These are phyloP conservation scores for Leptographium lundbergii DNA, from an alignment of 2,329 filamentous ascomycete species.

Conservation along the genomic window DNA sequence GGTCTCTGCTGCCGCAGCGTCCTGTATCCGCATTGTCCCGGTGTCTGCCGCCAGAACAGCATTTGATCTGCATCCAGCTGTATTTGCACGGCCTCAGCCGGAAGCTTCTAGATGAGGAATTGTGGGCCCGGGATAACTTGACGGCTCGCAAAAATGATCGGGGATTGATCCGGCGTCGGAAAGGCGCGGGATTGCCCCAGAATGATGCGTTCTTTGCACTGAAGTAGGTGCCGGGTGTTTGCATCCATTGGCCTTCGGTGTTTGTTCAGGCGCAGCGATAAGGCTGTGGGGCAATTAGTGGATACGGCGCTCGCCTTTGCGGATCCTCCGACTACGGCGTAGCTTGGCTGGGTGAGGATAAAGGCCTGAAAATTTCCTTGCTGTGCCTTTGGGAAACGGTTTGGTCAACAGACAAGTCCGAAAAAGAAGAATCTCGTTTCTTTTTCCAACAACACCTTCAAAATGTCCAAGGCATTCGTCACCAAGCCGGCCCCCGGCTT, in stretches of 20 bases:
- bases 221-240: not conserved
- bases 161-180: not conserved
- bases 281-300: not conserved
- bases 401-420: not conserved
- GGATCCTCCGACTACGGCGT: not conserved
- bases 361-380: not conserved
- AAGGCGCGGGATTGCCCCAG: not conserved
- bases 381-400: not conserved
- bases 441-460: not conserved
- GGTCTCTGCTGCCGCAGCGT: too few relatives aligned
- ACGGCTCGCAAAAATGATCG: not conserved
- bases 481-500: constrained; percentile 36
- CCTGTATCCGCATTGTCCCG: too few relatives aligned
- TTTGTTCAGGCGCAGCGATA: not conserved
- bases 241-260: not conserved
- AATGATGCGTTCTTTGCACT: not conserved
- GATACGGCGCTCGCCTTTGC: not conserved
- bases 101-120: not conserved
- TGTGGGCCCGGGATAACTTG: not conserved
- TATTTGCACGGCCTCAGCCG: too few relatives aligned
- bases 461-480: constrained; percentile 33
- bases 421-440: not conserved
- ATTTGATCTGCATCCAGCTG: too few relatives aligned
- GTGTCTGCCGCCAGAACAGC: too few relatives aligned
- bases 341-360: not conserved